phyloP scores from a whole-genome alignment of 2,329 filamentous ascomycete genomes.

The Basipetospora chlamydospora region DNA sequence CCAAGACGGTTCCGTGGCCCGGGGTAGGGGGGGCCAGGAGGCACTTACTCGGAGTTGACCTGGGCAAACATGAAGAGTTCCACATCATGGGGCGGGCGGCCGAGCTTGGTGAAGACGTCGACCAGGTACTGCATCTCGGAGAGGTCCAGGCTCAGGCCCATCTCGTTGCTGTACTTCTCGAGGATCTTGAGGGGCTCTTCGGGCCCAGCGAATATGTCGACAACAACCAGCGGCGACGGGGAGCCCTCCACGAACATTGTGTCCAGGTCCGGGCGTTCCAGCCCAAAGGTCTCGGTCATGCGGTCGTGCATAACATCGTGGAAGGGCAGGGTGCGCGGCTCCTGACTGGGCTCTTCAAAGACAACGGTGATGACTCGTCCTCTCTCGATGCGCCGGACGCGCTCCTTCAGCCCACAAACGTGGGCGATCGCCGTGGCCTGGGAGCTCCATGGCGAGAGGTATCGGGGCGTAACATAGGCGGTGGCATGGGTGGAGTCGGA shows the following conservation, averaged over 20 bases:
- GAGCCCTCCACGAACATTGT: constrained; percentile 63
- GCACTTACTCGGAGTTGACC: constrained; percentile 96
- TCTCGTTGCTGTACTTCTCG: constrained; percentile 66
- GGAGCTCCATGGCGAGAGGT: constrained; percentile 94
- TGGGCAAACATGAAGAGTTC: constrained; percentile 99
- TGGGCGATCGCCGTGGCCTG: constrained; percentile 89
- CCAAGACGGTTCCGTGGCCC: too few relatives aligned
- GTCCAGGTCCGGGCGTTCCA: constrained; percentile 51
- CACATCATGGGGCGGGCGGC: constrained; percentile 58
- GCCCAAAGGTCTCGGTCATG: constrained; percentile 79
- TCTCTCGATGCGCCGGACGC: constrained; percentile 68
- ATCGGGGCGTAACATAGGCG: constrained; percentile 66
- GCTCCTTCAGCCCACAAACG: constrained; percentile 65
- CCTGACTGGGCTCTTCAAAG: constrained; percentile 33
- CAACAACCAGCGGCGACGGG: constrained; percentile 51
- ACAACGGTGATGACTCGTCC: constrained; percentile 62
- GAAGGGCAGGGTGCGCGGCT: constrained; percentile 34
- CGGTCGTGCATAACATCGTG: constrained; percentile 73
- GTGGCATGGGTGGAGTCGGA: too few relatives aligned
- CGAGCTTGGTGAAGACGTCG: constrained; percentile 32
- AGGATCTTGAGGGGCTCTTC: constrained; percentile 56
- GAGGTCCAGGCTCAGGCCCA: constrained; percentile 75
- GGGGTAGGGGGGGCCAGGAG: too few relatives aligned
- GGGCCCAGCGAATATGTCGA: constrained; percentile 56
- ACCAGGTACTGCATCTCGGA: constrained; percentile 90